Evolutionary conservation across 345 rosid genomes (phyloP).

Genomic region (Chamaenerion angustifolium): DNA sequence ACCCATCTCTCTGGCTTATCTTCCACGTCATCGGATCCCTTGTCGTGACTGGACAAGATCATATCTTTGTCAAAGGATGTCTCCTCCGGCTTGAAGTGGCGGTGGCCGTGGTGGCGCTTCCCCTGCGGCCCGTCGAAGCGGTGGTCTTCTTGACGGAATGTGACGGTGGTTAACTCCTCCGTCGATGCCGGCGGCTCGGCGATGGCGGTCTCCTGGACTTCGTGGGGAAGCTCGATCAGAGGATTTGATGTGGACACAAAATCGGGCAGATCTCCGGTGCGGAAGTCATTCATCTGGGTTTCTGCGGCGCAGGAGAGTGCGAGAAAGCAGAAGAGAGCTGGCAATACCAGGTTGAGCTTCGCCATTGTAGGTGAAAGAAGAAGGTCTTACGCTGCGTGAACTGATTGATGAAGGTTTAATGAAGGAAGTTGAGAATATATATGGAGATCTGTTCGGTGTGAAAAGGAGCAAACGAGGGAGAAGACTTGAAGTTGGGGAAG

Average conservation of each 20-base stretch:
- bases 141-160: conserved; percentile 13
- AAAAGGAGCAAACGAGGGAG: too few species aligned
- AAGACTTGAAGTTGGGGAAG: too few species aligned
- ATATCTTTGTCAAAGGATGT: conserved; percentile 26
- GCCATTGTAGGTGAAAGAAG: conserved; percentile 15
- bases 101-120: conserved; percentile 9
- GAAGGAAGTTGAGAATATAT: too few species aligned
- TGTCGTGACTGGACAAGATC: conserved; percentile 11
- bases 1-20: conserved; percentile 7
- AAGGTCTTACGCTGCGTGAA: too few species aligned
- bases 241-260: neutral
- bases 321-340: conserved; percentile 14
- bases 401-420: too few species aligned
- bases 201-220: neutral
- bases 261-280: neutral
- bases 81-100: conserved; percentile 12
- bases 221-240: neutral
- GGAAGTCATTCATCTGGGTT: neutral
- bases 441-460: too few species aligned
- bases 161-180: conserved; percentile 4
- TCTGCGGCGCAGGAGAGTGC: conserved; percentile 12
- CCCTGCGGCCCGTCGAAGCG: conserved; percentile 9
- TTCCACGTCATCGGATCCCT: conserved; percentile 8
- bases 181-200: neutral
- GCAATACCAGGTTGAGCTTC: conserved; percentile 7